Evolutionary conservation across 768 basidiomycete species (phyloP), one percentile per base, ranked within the genome.

Genomic region (Aureoboletus auriporus): DNA sequence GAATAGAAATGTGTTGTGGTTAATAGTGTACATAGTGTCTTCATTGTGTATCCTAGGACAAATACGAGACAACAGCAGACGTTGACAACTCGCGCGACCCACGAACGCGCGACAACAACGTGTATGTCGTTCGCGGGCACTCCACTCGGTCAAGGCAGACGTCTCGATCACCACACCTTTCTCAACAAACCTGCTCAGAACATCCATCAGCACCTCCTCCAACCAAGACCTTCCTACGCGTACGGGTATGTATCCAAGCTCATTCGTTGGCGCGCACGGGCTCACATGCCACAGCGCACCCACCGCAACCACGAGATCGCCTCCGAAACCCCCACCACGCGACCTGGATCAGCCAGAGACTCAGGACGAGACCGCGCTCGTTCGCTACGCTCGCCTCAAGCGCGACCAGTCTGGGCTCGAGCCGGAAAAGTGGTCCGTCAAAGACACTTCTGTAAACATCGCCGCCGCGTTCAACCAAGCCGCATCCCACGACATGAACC

Each of bases 61-160:
- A 66, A 68, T 42, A 66, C 36, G 11, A 27, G 33, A 55, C 60
- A 66, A 66, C 56, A 67, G 36, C 17, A 13, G 17, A 11, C 28
- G 35, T 37, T 55, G 33, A 45, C 52, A 14, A 51, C 57, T 41
- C 16, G 28, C 37, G 31, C 13, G 23, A 50, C 57, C 33, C 37
- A 52, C 57, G 57, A 55, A 39, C 36, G 7, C 23, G 33, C 30
- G 20, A 23, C 20, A 29, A 42, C 42, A 30, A 12, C 50, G 55
- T n/a, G 26, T 34, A 91, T 91, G 88, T 89, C 87, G 70, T 91
- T 91, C 82, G 77, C 85, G 66, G 78, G 82, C 68, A 89, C 88
- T 66, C 86, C 88, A 49, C 71, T 89, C 57, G 84, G 83, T 71
- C 84, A 88, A 82, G 84, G 83, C 75, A 85, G 87, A 78, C 83